Evolutionary conservation across 2,329 filamentous ascomycete species (phyloP).

Genomic region (Didymella arachidicola): DNA sequence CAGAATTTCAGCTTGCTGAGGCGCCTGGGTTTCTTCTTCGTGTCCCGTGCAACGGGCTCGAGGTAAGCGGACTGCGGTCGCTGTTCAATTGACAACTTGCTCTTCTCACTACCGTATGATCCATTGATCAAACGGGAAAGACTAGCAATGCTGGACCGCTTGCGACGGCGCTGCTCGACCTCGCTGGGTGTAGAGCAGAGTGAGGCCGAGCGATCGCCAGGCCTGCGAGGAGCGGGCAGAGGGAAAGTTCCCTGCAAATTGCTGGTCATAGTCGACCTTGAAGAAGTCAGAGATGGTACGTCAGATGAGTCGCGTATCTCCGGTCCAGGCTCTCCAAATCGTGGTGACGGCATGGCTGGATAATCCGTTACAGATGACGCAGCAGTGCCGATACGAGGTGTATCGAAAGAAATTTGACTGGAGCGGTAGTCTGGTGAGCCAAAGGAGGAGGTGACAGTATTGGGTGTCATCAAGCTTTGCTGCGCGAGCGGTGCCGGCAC

Average conservation of each 20-base stretch:
- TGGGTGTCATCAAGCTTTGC: slow-evolving; percentile 68
- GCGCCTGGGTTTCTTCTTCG: slow-evolving; percentile 70
- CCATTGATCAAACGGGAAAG: slow-evolving; percentile 78
- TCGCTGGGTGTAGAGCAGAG: slow-evolving; percentile 53
- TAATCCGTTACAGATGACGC: slow-evolving; percentile 77
- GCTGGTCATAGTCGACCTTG: slow-evolving; percentile 76
- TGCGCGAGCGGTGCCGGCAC: slow-evolving; percentile 50
- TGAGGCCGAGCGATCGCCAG: slow-evolving; percentile 52
- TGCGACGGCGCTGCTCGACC: slow-evolving; percentile 65
- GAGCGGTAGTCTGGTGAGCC: slow-evolving; percentile 70
- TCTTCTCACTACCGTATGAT: slow-evolving; percentile 70
- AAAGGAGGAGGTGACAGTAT: slow-evolving; percentile 65
- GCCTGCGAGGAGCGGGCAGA: slow-evolving; percentile 52
- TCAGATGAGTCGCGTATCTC: slow-evolving; percentile 76
- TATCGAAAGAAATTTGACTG: slow-evolving; percentile 72
- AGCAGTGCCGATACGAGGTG: slow-evolving; percentile 75
- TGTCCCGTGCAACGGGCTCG: slow-evolving; percentile 67
- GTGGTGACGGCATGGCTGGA: slow-evolving; percentile 72
- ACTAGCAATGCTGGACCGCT: slow-evolving; percentile 78
- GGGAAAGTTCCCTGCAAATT: slow-evolving; percentile 66
- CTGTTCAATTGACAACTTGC: slow-evolving; percentile 75
- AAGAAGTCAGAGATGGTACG: slow-evolving; percentile 77
- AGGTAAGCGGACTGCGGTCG: slow-evolving; percentile 58
- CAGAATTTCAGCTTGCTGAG: slow-evolving; percentile 80
- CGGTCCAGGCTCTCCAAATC: slow-evolving; percentile 76